Evolutionary conservation across 176 grass and related monocot species (phyloP), one percentile per base, ranked within the genome.

Genomic region (Lolium perenne): DNA sequence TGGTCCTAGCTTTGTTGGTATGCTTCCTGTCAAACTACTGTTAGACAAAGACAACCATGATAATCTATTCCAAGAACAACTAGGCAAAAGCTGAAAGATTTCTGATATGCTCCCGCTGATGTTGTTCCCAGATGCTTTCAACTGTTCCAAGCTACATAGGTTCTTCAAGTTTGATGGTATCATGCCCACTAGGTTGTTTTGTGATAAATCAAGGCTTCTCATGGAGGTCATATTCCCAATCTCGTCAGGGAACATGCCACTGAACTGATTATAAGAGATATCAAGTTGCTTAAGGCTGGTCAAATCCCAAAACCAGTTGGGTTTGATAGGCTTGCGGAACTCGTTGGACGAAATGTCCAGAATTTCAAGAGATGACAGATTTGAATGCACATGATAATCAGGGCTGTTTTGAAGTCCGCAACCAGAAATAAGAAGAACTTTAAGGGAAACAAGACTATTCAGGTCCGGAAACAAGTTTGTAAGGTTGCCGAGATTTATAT

Each of bases 221-320:
- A 83, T 23, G 5, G 64, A 71, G 23, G 80, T 76, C 71, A 84
- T 38, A 16, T 80, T 86, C 1, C 75, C 62, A 29, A 86, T 25
- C n/a, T 22, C 47, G 17, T 17, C 1, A 2, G 51, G 61, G 23
- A 71, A 58, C 4, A 8, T 18, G 10, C 76, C 25, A 59, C 71
- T 7, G 13, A 86, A 58, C 9, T 8, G 3, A 62, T 22, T 22
- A 0, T 0, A 0, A 0, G 6, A 0, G n/a, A 86, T 62, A 71
- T 59, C 0, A 43, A 86, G 64, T 26, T 2, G 8, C 16, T 16
- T 23, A 6, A 86, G 64, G 6, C 20, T n/a, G 6, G 84, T 79
- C 13, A 86, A 51, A 47, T 80, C 77, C 18, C 53, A 77, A 80
- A 60, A 40, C 57, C 55, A 76, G 21, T 48, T 75, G 21, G 20